Evolutionary conservation across 1,284 basidiomycete genomes (phyloP), one percentile per base, ranked within the genome.

Genomic region (Heterobasidion parviporum): DNA sequence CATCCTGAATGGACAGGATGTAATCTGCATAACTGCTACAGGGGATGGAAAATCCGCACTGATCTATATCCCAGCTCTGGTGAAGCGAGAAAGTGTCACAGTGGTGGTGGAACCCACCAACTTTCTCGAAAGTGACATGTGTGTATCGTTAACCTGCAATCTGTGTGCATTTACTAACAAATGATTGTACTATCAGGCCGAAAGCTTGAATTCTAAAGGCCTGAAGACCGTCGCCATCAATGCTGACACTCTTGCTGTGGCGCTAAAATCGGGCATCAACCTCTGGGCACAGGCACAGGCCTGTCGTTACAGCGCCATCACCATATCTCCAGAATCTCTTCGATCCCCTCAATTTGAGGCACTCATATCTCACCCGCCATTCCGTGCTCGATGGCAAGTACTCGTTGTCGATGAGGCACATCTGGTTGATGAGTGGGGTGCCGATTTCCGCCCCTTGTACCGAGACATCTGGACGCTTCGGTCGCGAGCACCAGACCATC

Each of bases 21-120:
- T 56, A 5, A 38, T 54, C 34, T 56, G 52, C 16, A 44, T 56
- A 6, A 35, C 33, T 41, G 59, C 59, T 6, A 60, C 59, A 10
- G 59, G 59, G 15, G 53, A 55, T 41, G 57, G 59, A 8, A 60
- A 60, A 35, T 52, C 57, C n/a, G 55, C 55, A 2, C 32, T 60
- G 14, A 52, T 60, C 8, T 59, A 59, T 38, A 51, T 60, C 47
- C 51, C 56, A 7, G 53, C 52, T 10, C 8, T 60, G 1, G 57
- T 49, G n/a, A 50, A 52, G 7, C 18, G 36, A 7, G 52, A 47
- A 6, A 58, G 47, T n/a, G 43, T 60, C 9, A 57, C 44, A n/a
- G 32, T 60, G 1, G 55, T 60, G 12, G 33, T 60, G 9, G 45
- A 54, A 7, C 59, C 59, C 3, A 60, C 57, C 7, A 60, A 60